Evolutionary conservation across 495 filamentous ascomycete species (phyloP).

Genomic region (Entonaema liquescens): DNA sequence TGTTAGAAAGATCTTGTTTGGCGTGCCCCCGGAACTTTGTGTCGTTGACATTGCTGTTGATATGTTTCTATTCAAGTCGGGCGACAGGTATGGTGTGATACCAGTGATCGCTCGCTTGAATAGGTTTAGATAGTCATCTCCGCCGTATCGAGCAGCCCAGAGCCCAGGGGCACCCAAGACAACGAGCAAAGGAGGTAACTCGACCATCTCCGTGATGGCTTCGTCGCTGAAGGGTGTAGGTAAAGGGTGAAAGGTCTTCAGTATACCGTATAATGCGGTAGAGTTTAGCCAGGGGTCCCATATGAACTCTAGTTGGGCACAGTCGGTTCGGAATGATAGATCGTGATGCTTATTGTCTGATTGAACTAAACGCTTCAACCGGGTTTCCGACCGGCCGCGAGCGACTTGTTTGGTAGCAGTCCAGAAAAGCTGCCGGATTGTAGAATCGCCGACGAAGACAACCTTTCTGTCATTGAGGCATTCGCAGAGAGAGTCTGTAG

Average conservation of each 20-base stretch:
- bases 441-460: conserved; percentile 69
- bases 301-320: conserved; percentile 60
- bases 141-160: conserved; percentile 65
- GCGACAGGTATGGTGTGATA: conserved; percentile 49
- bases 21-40: conserved; percentile 15
- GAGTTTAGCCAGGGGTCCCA: conserved; percentile 73
- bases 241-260: conserved; percentile 46
- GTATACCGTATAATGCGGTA: conserved; percentile 51
- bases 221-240: conserved; percentile 7
- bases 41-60: conserved; percentile 9
- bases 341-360: conserved; percentile 54
- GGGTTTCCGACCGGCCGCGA: not conserved
- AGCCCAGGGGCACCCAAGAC: conserved; percentile 61
- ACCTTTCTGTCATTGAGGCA: conserved; percentile 58
- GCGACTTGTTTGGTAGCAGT: conserved; percentile 49
- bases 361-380: not conserved
- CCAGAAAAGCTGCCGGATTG: conserved; percentile 67
- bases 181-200: conserved; percentile 47
- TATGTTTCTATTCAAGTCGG: conserved; percentile 20
- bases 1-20: conserved; percentile 57
- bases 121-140: conserved; percentile 52
- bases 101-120: conserved; percentile 56
- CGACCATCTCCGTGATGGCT: conserved; percentile 19
- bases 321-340: conserved; percentile 51
- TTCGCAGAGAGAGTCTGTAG: conserved; percentile 51